Conservation (phyloP, 192 early-diverging fungal species). For the Linnemannia elongata region DNA sequence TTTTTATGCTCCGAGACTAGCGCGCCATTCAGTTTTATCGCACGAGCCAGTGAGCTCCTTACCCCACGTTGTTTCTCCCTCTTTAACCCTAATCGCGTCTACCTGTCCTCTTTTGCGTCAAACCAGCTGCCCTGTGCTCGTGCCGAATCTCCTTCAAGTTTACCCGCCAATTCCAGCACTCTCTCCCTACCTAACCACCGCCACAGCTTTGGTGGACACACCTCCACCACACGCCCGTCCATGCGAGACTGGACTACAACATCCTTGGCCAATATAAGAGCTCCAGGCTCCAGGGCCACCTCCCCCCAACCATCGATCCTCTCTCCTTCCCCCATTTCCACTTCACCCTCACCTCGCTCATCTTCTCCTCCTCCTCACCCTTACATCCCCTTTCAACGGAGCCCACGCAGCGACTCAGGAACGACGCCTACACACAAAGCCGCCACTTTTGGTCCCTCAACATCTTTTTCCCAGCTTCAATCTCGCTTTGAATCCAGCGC, state of each 20-base stretch:
- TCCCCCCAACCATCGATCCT: background rate
- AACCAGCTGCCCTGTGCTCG: background rate
- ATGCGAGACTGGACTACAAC: slow-evolving; percentile 13
- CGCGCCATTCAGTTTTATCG: background rate
- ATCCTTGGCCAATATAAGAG: slow-evolving; percentile 20
- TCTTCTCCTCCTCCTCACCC: background rate
- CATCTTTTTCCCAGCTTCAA: slow-evolving; percentile 2
- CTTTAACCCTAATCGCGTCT: background rate
- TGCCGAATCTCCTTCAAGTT: background rate
- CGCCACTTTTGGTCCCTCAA: background rate
- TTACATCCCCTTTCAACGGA: background rate
- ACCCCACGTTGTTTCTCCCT: background rate
- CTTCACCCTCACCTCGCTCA: background rate
- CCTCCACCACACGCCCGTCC: slow-evolving; percentile 20
- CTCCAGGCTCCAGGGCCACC: slow-evolving; percentile 2
- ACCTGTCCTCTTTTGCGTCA: background rate
- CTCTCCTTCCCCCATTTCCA: background rate
- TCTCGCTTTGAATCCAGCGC: slow-evolving; percentile 6
- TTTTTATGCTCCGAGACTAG: background rate
- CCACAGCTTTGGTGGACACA: background rate
- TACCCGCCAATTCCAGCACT: background rate
- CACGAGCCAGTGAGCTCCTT: background rate
- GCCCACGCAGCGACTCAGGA: background rate
- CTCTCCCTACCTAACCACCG: background rate
- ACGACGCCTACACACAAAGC: background rate